phyloP scores from a whole-genome alignment of 129 eudicot genomes.

The Chrysanthemum seticuspe region DNA sequence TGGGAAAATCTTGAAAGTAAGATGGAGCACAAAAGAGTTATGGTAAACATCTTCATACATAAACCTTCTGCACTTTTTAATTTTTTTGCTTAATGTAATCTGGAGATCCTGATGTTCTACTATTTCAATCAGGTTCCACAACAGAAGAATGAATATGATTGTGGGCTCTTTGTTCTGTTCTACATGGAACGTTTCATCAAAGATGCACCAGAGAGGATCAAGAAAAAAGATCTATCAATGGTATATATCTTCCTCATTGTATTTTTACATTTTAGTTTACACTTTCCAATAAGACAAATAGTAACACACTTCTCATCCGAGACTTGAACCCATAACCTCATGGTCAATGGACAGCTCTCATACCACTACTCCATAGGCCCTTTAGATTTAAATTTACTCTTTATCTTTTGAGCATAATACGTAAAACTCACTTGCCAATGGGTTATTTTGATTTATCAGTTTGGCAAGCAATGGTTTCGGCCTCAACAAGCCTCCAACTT shows the following conservation, averaged over 20 bases:
- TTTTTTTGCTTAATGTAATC: conserved; percentile 4
- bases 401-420: not conserved
- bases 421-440: conserved; percentile 21
- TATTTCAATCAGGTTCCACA: conserved; percentile 68
- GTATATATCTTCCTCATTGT: conserved; percentile 26
- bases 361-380: too few relatives aligned
- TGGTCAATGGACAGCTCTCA: too few relatives aligned
- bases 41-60: conserved; percentile 43
- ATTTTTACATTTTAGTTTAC: not conserved
- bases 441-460: conserved; percentile 41
- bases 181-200: conserved; percentile 81
- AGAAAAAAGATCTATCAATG: conserved; percentile 47
- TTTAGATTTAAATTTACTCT: not conserved
- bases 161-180: conserved; percentile 85
- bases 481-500: conserved; percentile 72
- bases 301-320: too few relatives aligned
- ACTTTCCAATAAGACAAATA: too few relatives aligned
- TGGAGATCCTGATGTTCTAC: not conserved
- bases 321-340: too few relatives aligned
- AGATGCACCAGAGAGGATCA: conserved; percentile 67
- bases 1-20: conserved; percentile 54
- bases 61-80: not conserved
- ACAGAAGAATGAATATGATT: conserved; percentile 78
- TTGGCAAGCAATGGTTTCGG: conserved; percentile 74
- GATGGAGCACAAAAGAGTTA: conserved; percentile 48